A percentile compares a stretch with the other conserved stretches of the same genome.
Evolutionary conservation across 176 grass and related monocot species (phyloP).

Genomic region (Oryza officinalis): DNA sequence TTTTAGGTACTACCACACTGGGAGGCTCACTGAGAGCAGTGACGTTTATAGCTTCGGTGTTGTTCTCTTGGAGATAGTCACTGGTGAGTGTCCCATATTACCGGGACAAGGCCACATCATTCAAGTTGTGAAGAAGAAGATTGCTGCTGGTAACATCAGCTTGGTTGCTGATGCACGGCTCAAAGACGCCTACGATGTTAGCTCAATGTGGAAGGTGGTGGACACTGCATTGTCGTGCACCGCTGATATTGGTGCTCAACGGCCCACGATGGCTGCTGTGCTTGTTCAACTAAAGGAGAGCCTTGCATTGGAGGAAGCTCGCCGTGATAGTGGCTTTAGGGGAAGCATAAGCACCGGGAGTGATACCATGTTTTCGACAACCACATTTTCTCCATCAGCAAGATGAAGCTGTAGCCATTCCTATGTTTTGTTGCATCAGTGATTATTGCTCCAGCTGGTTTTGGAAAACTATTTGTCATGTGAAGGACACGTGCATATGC

Average conservation of each 20-base stretch:
- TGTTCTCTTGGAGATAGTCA: neutral
- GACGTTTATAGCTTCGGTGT: constrained; percentile 26
- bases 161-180: neutral
- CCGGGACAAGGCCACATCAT: neutral
- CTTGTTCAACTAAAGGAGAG: too few species aligned
- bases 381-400: neutral
- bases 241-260: too few species aligned
- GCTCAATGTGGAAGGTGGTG: too few species aligned
- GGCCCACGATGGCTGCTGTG: too few species aligned
- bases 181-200: too few species aligned
- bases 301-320: neutral
- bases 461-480: too few species aligned
- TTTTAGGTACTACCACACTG: constrained; percentile 12
- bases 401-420: neutral
- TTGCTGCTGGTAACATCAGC: neutral
- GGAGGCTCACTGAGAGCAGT: neutral
- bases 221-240: too few species aligned
- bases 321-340: neutral
- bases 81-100: neutral
- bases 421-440: too few species aligned
- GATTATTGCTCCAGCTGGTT: too few species aligned
- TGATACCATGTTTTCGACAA: neutral
- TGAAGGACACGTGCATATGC: too few species aligned
- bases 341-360: neutral
- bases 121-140: neutral